Evolutionary conservation across 768 basidiomycete genomes (phyloP).

Genomic region (Leccinum subgranulosum): DNA sequence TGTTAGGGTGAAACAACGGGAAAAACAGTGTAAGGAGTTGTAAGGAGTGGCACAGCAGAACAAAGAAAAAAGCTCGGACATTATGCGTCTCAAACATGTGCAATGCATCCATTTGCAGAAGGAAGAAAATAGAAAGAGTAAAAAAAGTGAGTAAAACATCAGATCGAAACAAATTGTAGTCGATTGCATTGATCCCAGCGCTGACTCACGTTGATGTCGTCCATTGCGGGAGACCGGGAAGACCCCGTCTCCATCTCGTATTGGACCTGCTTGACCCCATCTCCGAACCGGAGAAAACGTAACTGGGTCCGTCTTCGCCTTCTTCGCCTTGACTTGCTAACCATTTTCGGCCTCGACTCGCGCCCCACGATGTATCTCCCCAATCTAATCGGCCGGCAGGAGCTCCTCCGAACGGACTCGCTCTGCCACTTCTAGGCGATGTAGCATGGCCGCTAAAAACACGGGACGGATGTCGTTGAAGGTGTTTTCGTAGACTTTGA

Average conservation of each 20-base stretch:
- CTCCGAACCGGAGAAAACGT: slow-evolving; percentile 22
- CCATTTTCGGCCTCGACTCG: slow-evolving; percentile 25
- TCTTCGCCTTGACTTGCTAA: slow-evolving; percentile 26
- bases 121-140: slow-evolving; percentile 2
- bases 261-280: slow-evolving; percentile 12
- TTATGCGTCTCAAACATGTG: slow-evolving; percentile 14
- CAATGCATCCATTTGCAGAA: slow-evolving; percentile 8
- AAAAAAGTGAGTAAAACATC: not conserved
- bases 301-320: slow-evolving; percentile 26
- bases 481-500: slow-evolving; percentile 63
- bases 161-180: not conserved
- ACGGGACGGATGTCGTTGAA: slow-evolving; percentile 32
- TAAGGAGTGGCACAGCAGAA: slow-evolving; percentile 7
- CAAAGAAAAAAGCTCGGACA: not conserved
- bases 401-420: slow-evolving; percentile 15
- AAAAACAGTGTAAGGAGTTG: slow-evolving; percentile 1
- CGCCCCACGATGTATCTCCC: slow-evolving; percentile 22
- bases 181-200: not conserved
- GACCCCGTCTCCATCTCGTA: slow-evolving; percentile 29
- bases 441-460: slow-evolving; percentile 11
- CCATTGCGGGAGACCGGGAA: slow-evolving; percentile 34
- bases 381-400: slow-evolving; percentile 8
- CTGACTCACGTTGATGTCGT: slow-evolving; percentile 21
- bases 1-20: slow-evolving; percentile 4
- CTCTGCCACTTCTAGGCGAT: slow-evolving; percentile 16